A percentile compares a stretch with the other conserved stretches of the same genome.
phyloP scores from a whole-genome alignment of 345 rosid genomes.

The Citrus maxima region DNA sequence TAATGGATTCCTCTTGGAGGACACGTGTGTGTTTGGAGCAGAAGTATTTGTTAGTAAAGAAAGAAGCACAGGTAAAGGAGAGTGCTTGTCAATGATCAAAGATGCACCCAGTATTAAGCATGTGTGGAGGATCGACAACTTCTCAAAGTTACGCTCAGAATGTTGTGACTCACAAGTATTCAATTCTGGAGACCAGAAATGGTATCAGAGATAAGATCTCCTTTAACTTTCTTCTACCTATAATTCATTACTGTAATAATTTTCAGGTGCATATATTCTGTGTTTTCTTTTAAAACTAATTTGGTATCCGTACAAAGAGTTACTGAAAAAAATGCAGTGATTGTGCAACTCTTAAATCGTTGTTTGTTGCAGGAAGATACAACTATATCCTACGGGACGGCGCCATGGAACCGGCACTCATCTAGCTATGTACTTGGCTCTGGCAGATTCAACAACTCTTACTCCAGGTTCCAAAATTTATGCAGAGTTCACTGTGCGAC shows the following conservation, averaged over 20 bases:
- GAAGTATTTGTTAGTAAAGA: constrained; percentile 42
- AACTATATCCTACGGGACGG: constrained; percentile 34
- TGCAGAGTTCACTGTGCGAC: constrained; percentile 28
- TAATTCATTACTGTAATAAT: too few relatives aligned
- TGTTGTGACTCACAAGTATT: constrained; percentile 23
- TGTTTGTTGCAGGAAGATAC: constrained; percentile 32
- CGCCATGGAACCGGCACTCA: constrained; percentile 18
- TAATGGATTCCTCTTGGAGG: constrained; percentile 38
- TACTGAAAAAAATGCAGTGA: too few relatives aligned
- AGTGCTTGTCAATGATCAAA: constrained; percentile 30
- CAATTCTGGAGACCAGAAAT: constrained; percentile 27
- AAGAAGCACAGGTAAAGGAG: constrained; percentile 33
- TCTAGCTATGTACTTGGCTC: constrained; percentile 29
- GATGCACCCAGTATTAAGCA: constrained; percentile 14
- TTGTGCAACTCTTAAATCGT: not conserved
- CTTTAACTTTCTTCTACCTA: too few relatives aligned
- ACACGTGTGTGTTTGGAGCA: constrained; percentile 39
- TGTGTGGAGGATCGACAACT: constrained; percentile 39
- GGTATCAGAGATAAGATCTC: constrained; percentile 21
- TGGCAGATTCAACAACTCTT: constrained; percentile 22
- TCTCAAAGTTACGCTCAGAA: constrained; percentile 18
- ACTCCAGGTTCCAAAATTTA: constrained; percentile 26
- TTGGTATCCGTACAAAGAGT: too few relatives aligned
- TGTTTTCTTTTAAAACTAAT: too few relatives aligned
- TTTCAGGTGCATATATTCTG: too few relatives aligned